phyloP scores from a whole-genome alignment of 768 basidiomycete genomes.

The Agrocybe pediades region DNA sequence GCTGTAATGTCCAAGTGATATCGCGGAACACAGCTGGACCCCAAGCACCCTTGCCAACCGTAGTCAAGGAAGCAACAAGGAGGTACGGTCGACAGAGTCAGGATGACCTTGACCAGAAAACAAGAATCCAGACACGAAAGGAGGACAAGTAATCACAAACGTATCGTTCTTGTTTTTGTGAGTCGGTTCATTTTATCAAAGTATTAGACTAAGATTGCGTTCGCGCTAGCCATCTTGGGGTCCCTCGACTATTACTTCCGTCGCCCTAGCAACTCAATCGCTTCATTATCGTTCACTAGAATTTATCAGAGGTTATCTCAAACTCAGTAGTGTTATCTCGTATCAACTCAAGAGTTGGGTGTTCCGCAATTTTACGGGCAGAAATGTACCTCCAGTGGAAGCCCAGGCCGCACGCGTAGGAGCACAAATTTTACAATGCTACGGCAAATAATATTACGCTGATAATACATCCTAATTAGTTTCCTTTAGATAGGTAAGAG shows the following conservation, averaged over 20 bases:
- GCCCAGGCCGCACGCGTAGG: too few species aligned
- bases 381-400: too few species aligned
- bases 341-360: too few species aligned
- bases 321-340: too few species aligned
- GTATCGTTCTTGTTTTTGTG: not conserved
- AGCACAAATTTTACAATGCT: too few species aligned
- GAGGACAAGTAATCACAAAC: not conserved
- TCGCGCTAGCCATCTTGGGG: slow-evolving; percentile 13
- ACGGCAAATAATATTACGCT: slow-evolving; percentile 1
- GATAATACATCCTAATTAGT: slow-evolving; percentile 6
- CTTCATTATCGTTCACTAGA: not conserved
- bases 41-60: not conserved
- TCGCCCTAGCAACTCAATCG: slow-evolving; percentile 12
- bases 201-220: not conserved
- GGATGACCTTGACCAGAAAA: too few species aligned
- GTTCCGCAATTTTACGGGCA: too few species aligned
- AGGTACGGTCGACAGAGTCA: too few species aligned
- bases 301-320: too few species aligned
- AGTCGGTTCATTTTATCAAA: not conserved
- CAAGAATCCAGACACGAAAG: not conserved
- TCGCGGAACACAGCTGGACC: not conserved
- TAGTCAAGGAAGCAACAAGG: not conserved
- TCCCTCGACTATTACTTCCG: slow-evolving; percentile 3
- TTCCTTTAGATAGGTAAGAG: not conserved
- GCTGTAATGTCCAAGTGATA: not conserved